These are phyloP conservation scores for Diaporthe vaccinii DNA, from an alignment of 2,329 filamentous ascomycete genomes.

Conservation along the genomic window DNA sequence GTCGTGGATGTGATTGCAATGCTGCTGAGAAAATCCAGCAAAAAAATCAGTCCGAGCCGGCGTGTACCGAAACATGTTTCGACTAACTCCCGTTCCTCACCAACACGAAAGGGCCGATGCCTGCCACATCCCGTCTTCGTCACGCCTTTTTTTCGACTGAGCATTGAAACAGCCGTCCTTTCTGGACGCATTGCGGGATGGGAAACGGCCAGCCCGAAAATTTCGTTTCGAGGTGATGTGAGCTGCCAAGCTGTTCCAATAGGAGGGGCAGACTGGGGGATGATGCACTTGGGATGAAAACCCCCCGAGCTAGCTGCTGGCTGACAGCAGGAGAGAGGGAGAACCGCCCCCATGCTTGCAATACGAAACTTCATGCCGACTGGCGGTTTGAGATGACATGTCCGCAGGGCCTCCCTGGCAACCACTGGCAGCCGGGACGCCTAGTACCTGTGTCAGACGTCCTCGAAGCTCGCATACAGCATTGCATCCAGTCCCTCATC, in stretches of 20 bases:
- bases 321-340: neutral
- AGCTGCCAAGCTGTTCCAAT: conserved; percentile 30
- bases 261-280: conserved; percentile 18
- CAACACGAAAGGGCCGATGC: conserved; percentile 23
- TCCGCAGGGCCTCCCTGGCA: conserved; percentile 18
- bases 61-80: conserved; percentile 32
- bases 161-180: conserved; percentile 19
- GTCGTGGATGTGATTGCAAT: conserved; percentile 25
- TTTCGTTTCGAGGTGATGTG: conserved; percentile 29
- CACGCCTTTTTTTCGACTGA: neutral
- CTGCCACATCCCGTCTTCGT: conserved; percentile 12
- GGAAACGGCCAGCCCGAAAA: conserved; percentile 23
- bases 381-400: conserved; percentile 26
- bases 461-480: conserved; percentile 11
- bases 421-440: neutral
- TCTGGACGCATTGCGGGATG: conserved; percentile 5
- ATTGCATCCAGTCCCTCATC: conserved; percentile 29
- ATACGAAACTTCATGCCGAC: conserved; percentile 31
- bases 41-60: conserved; percentile 17
- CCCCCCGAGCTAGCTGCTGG: conserved; percentile 13
- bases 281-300: conserved; percentile 30
- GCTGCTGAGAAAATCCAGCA: neutral
- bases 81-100: conserved; percentile 6
- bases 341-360: neutral
- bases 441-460: conserved; percentile 20